A percentile compares a stretch with the other conserved stretches of the same genome.
These are phyloP conservation scores for Paramecium biaurelia DNA, from an alignment of 73 alveolate genomes.

Conservation along the genomic window DNA sequence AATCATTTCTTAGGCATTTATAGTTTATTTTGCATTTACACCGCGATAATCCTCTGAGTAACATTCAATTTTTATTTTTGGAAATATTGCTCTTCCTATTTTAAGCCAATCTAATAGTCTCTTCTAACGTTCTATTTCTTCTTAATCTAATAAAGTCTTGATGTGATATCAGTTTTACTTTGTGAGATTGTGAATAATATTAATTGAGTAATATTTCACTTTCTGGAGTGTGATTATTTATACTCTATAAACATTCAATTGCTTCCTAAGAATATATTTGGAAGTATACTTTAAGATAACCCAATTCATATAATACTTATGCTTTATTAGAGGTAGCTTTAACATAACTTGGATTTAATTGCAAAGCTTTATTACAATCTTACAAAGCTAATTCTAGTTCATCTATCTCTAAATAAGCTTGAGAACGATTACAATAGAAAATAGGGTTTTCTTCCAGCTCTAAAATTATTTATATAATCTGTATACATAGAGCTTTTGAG, in stretches of 20 bases:
- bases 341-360: constrained; percentile 79
- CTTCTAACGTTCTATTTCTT: constrained; percentile 71
- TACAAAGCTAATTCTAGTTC: constrained; percentile 78
- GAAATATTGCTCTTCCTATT: constrained; percentile 79
- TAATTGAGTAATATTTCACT: not conserved
- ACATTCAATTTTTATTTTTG: constrained; percentile 75
- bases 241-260: not conserved
- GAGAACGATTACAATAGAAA: constrained; percentile 82
- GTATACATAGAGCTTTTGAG: constrained; percentile 67
- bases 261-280: not conserved
- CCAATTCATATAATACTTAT: constrained; percentile 71
- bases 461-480: constrained; percentile 15
- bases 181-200: not conserved
- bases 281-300: constrained; percentile 64
- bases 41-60: constrained; percentile 93
- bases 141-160: constrained; percentile 59
- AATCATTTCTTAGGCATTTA: constrained; percentile 78
- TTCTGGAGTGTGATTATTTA: constrained; percentile 2
- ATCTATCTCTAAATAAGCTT: constrained; percentile 74
- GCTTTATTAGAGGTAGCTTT: constrained; percentile 79
- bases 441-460: constrained; percentile 72
- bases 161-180: constrained; percentile 25
- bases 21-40: constrained; percentile 81
- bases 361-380: constrained; percentile 82
- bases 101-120: constrained; percentile 72